Evolutionary conservation across 805 yeast species (phyloP).

Genomic region (Grigorovia transvaalensis): DNA sequence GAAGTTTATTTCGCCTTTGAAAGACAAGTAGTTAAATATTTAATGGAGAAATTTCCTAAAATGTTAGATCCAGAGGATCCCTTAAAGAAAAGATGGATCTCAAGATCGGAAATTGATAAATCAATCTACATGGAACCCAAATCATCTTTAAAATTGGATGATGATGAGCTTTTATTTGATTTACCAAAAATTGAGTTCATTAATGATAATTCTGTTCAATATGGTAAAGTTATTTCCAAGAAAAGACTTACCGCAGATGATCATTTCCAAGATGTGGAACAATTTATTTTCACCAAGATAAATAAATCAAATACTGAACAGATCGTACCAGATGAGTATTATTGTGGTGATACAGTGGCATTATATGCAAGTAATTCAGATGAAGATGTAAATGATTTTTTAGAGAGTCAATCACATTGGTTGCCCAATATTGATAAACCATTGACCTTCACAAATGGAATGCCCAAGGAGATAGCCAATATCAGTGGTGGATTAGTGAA

Average conservation of each 20-base stretch:
- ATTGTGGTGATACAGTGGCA: constrained; percentile 76
- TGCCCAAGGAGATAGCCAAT: constrained; percentile 29
- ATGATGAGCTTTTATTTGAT: background rate
- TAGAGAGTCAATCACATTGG: constrained; percentile 65
- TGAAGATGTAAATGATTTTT: constrained; percentile 49
- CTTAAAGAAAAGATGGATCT: constrained; percentile 1
- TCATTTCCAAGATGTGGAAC: constrained; percentile 89
- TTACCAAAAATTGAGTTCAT: constrained; percentile 6
- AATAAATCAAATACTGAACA: background rate
- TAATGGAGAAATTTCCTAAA: constrained; percentile 29
- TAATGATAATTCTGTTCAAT: constrained; percentile 13
- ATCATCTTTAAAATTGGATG: constrained; percentile 11
- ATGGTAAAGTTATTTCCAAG: constrained; percentile 43
- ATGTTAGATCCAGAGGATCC: constrained; percentile 6
- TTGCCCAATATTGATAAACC: constrained; percentile 52
- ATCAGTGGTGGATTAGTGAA: constrained; percentile 45
- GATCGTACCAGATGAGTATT: constrained; percentile 28
- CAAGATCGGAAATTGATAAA: constrained; percentile 17
- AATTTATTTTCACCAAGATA: constrained; percentile 35
- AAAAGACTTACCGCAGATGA: constrained; percentile 51
- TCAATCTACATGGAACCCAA: constrained; percentile 22
- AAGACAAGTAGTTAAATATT: constrained; percentile 31
- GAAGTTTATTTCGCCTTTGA: constrained; percentile 73
- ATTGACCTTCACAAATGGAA: constrained; percentile 21
- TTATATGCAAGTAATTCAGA: constrained; percentile 67